A percentile compares a stretch with the other conserved stretches of the same genome.
These are phyloP conservation scores for Globisporangium spiculum DNA, from an alignment of 352 stramenopile genomes.

Conservation along the genomic window DNA sequence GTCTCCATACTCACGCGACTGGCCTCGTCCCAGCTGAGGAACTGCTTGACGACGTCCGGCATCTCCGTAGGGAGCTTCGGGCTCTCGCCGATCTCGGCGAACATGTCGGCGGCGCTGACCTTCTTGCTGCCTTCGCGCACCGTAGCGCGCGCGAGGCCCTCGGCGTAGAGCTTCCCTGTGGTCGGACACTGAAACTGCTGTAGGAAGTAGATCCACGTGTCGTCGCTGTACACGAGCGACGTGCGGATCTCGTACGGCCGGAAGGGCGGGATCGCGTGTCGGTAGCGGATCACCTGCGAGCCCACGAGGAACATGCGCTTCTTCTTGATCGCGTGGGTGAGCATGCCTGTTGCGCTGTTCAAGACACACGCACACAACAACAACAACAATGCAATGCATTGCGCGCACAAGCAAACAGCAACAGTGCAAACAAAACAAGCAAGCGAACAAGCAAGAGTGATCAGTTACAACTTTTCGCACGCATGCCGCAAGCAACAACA, in stretches of 20 bases:
- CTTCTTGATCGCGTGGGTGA: constrained; percentile 61
- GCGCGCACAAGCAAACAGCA: not conserved
- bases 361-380: not conserved
- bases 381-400: not conserved
- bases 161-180: constrained; percentile 50
- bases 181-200: constrained; percentile 54
- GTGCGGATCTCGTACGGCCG: constrained; percentile 61
- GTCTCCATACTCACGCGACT: constrained; percentile 16
- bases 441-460: not conserved
- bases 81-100: constrained; percentile 26
- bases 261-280: constrained; percentile 51
- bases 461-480: not conserved
- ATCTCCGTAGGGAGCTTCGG: constrained; percentile 27
- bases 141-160: constrained; percentile 43
- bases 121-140: constrained; percentile 25
- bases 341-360: constrained; percentile 41
- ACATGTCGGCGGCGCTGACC: constrained; percentile 22
- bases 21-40: constrained; percentile 42
- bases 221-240: constrained; percentile 50
- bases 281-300: constrained; percentile 64
- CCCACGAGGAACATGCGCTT: constrained; percentile 54
- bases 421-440: not conserved
- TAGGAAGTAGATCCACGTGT: constrained; percentile 61
- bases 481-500: not conserved
- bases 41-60: constrained; percentile 37